Conservation (phyloP, 2,329 filamentous ascomycete species). For the Hypoxylon sp. region DNA sequence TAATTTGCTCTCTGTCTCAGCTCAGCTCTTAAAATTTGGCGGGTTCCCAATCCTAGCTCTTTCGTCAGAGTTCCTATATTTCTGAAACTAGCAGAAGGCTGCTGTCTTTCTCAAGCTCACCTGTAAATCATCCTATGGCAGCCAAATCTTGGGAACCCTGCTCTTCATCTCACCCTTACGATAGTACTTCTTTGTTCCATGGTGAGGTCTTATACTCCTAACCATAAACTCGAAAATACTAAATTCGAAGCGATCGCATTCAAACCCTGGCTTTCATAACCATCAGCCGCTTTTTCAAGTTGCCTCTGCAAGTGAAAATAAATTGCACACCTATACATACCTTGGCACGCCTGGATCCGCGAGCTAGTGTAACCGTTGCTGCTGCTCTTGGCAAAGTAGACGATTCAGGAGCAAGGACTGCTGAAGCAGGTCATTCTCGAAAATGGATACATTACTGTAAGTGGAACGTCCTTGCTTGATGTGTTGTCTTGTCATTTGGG, state of each 20-base stretch:
- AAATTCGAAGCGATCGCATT: background rate
- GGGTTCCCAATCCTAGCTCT: background rate
- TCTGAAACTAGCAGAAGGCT: constrained; percentile 7
- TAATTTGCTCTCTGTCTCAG: background rate
- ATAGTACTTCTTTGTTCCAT: constrained; percentile 11
- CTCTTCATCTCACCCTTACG: constrained; percentile 5
- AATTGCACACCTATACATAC: background rate
- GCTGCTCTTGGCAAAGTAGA: constrained; percentile 12
- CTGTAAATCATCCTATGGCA: constrained; percentile 20
- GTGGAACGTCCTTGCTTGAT: constrained; percentile 54
- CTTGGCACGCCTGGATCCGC: constrained; percentile 3
- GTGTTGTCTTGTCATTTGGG: constrained; percentile 32
- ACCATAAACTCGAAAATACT: constrained; percentile 11
- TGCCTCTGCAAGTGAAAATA: background rate
- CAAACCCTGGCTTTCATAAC: constrained; percentile 6
- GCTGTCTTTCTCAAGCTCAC: constrained; percentile 9
- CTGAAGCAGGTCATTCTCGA: constrained; percentile 29
- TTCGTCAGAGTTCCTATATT: constrained; percentile 4
- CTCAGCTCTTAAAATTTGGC: constrained; percentile 3
- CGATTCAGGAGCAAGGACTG: constrained; percentile 21
- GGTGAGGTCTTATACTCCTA: constrained; percentile 17
- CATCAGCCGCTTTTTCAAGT: background rate
- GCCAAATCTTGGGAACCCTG: constrained; percentile 2
- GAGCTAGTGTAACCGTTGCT: constrained; percentile 10
- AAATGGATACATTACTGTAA: constrained; percentile 75